Evolutionary conservation across 2,329 filamentous ascomycete genomes (phyloP).

Genomic region (Erysiphe pulchra): DNA sequence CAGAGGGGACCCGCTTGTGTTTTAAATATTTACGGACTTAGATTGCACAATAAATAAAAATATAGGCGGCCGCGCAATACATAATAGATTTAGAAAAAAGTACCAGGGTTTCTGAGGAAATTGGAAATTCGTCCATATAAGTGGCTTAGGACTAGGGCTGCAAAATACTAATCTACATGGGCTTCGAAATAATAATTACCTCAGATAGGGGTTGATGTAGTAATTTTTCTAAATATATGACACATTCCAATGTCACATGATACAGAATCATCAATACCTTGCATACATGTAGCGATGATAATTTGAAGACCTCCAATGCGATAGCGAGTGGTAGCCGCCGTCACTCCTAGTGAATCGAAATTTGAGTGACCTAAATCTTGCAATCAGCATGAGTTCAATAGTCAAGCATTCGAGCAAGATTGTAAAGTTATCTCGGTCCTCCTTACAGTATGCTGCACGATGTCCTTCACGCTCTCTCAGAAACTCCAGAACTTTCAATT

Average conservation of each 20-base stretch:
- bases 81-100: too few species aligned
- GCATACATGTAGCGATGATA: not conserved
- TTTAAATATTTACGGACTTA: too few species aligned
- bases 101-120: too few species aligned
- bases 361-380: not conserved
- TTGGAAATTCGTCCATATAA: too few species aligned
- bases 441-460: constrained; percentile 24
- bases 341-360: not conserved
- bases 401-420: constrained; percentile 40
- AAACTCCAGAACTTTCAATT: constrained; percentile 5
- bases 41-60: too few species aligned
- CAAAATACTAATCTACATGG: too few species aligned
- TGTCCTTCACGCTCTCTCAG: constrained; percentile 16
- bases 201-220: too few species aligned
- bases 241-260: not conserved
- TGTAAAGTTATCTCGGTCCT: constrained; percentile 32
- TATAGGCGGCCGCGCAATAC: too few species aligned
- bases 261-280: not conserved
- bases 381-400: constrained; percentile 34
- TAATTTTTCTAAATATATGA: not conserved
- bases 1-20: too few species aligned
- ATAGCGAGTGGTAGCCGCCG: not conserved
- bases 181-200: too few species aligned
- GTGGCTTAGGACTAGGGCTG: too few species aligned
- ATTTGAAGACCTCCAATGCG: not conserved